These are phyloP conservation scores for Zygnema circumcarinatum DNA, from an alignment of 139 green algal species.

Conservation along the genomic window DNA sequence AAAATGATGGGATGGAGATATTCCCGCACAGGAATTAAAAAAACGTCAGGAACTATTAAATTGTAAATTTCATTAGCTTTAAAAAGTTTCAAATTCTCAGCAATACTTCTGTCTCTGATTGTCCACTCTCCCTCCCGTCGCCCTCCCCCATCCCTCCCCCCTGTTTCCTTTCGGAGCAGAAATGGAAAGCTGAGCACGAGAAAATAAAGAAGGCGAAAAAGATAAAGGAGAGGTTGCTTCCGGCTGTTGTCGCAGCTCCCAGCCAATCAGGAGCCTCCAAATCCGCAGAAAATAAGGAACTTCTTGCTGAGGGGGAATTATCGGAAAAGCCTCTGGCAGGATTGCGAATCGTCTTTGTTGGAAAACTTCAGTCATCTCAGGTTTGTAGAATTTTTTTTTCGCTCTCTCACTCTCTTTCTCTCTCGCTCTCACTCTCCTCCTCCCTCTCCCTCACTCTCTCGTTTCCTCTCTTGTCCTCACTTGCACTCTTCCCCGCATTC, in stretches of 20 bases:
- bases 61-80: too few species aligned
- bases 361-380: slow-evolving; percentile 8
- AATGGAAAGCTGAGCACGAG: slow-evolving; percentile 9
- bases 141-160: background rate
- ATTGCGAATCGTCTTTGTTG: background rate
- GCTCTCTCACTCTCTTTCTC: background rate
- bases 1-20: too few species aligned
- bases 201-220: background rate
- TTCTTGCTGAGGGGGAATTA: background rate
- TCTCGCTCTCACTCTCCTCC: background rate
- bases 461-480: background rate
- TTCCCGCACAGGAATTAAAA: too few species aligned
- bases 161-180: background rate
- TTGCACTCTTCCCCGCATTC: slow-evolving; percentile 3
- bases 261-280: too few species aligned
- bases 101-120: too few species aligned
- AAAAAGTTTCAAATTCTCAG: too few species aligned
- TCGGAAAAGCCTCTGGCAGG: slow-evolving; percentile 11
- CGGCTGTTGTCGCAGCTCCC: background rate
- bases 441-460: background rate
- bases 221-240: background rate
- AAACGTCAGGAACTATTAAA: too few species aligned
- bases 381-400: too few species aligned
- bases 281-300: background rate
- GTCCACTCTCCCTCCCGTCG: background rate